These are phyloP conservation scores for Rossbeevera mucosa DNA, from an alignment of 768 basidiomycete species.

Conservation along the genomic window DNA sequence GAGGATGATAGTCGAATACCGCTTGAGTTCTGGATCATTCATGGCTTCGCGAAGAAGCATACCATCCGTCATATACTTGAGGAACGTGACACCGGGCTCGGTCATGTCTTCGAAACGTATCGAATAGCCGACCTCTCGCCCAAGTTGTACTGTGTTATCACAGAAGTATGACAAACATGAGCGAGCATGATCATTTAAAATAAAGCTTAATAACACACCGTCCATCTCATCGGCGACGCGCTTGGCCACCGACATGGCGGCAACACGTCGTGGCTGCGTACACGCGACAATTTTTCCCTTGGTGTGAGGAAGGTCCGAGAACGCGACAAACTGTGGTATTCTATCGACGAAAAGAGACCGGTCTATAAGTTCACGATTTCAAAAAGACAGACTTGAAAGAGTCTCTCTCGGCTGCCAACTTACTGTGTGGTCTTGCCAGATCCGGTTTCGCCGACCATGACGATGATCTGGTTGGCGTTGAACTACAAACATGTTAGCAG, in stretches of 20 bases:
- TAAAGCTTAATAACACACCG: conserved; percentile 47
- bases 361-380: conserved; percentile 25
- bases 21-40: conserved; percentile 84
- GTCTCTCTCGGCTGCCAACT: conserved; percentile 32
- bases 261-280: conserved; percentile 93
- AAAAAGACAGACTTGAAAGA: conserved; percentile 17
- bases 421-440: conserved; percentile 96
- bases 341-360: conserved; percentile 41
- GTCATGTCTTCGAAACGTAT: conserved; percentile 91
- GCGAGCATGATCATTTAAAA: background rate
- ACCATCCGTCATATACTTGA: conserved; percentile 99
- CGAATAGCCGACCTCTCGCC: conserved; percentile 94
- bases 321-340: conserved; percentile 96
- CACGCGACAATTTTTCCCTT: conserved; percentile 92
- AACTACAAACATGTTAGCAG: conserved; percentile 19
- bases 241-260: conserved; percentile 97
- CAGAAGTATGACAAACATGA: conserved; percentile 6
- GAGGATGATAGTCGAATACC: conserved; percentile 96
- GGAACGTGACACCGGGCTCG: conserved; percentile 86
- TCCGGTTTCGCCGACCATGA: conserved; percentile 93
- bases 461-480: conserved; percentile 65
- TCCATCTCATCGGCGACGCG: conserved; percentile 99
- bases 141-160: conserved; percentile 66
- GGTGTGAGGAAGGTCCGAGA: conserved; percentile 87
- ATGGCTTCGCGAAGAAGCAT: conserved; percentile 98